A percentile compares a stretch with the other conserved stretches of the same genome.
Conservation (phyloP, 345 rosid genomes). For the Salix dunnii region DNA sequence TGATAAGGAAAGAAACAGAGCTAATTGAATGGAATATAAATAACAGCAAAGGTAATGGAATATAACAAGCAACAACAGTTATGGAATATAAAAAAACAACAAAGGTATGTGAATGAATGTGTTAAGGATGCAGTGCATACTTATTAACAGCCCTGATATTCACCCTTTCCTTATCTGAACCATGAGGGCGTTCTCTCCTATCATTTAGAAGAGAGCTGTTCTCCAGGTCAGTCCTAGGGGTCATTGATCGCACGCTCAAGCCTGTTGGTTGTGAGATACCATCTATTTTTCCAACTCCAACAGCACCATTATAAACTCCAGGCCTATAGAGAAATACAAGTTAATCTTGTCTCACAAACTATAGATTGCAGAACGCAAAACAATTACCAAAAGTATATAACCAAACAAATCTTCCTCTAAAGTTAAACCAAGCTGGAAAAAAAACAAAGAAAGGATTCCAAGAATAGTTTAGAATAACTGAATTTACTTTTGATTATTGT, state of each 20-base stretch:
- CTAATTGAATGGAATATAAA: not conserved
- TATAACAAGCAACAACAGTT: not conserved
- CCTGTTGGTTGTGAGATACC: constrained; percentile 51
- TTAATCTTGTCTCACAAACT: constrained; percentile 16
- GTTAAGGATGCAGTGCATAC: constrained; percentile 43
- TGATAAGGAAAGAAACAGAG: not conserved
- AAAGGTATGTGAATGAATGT: not conserved
- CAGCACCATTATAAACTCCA: constrained; percentile 64
- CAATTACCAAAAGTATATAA: constrained; percentile 7
- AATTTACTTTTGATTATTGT: constrained; percentile 15
- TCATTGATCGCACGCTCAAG: constrained; percentile 54
- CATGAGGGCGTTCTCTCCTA: constrained; percentile 68
- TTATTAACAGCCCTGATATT: constrained; percentile 68
- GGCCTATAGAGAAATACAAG: constrained; percentile 47
- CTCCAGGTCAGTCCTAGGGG: constrained; percentile 63
- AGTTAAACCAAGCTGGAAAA: not conserved
- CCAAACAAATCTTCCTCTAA: not conserved
- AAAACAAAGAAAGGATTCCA: constrained; percentile 14
- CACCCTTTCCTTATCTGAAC: constrained; percentile 76
- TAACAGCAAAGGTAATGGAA: not conserved
- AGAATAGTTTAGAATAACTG: constrained; percentile 8
- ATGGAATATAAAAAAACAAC: not conserved
- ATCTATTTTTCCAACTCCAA: constrained; percentile 70
- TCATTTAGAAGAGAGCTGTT: constrained; percentile 56
- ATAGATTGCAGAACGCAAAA: constrained; percentile 17